phyloP scores from a whole-genome alignment of 2,329 filamentous ascomycete genomes.

The Monilinia aucupariae region DNA sequence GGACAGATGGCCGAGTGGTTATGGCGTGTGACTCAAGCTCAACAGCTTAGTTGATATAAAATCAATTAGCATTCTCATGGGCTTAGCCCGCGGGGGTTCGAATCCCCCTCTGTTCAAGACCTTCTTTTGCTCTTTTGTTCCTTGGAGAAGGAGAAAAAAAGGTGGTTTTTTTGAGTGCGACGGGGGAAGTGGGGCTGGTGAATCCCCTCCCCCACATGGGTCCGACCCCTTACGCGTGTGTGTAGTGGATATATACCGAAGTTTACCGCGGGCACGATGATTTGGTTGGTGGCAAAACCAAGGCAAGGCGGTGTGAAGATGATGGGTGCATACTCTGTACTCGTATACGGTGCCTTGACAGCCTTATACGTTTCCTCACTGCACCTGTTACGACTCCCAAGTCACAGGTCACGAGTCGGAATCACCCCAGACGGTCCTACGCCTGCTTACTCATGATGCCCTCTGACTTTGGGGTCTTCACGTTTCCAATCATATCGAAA shows the following conservation, averaged over 20 bases:
- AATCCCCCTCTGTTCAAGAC: conserved; percentile 19
- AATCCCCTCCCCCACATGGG: not conserved
- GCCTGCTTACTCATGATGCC: conserved; percentile 4
- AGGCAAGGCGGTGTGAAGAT: too few relatives aligned
- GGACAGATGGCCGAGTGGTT: conserved; percentile 19
- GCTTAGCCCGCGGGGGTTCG: conserved; percentile 17
- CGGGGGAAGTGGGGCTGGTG: not conserved
- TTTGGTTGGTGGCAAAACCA: too few relatives aligned
- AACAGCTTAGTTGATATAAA: not conserved
- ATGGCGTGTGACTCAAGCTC: conserved; percentile 19
- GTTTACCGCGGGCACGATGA: too few relatives aligned
- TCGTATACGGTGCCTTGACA: too few relatives aligned
- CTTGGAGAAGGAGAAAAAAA: not conserved
- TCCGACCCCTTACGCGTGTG: conserved; percentile 3
- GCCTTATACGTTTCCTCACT: too few relatives aligned
- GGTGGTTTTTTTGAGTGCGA: not conserved
- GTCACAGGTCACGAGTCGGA: too few relatives aligned
- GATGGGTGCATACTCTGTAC: too few relatives aligned
- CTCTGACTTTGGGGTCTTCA: not conserved
- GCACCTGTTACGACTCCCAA: too few relatives aligned
- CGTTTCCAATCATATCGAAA: conserved; percentile 1
- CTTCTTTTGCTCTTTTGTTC: not conserved
- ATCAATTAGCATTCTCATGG: conserved; percentile 15
- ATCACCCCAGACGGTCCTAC: not conserved
- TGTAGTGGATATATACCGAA: conserved; percentile 3